Evolutionary conservation across 1,139 yeast genomes (phyloP), one percentile per base, ranked within the genome.

Genomic region (Taphrina betulina): DNA sequence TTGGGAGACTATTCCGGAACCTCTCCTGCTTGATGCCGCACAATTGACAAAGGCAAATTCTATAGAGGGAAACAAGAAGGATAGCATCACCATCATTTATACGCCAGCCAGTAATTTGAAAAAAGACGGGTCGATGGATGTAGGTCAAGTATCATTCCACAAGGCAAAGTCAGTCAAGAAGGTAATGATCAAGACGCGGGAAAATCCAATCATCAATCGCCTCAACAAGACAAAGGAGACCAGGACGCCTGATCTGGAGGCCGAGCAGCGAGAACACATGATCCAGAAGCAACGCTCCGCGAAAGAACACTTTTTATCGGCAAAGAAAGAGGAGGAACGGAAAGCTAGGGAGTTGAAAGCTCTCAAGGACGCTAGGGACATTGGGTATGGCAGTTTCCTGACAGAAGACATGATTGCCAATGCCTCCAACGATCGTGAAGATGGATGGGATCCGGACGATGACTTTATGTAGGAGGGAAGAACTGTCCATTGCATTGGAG

Each of bases 41-140:
- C 95, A 86, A 65, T 71, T 87, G 59, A 83, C 94, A 35, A 86
- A 87, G 67, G 85, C 88, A 19, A 83, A 83, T 66, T 84, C 94
- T 14, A 85, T 85, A 51, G 82, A 83, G 65, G 95, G 87, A 12
- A 85, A 82, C 69, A 87, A 87, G 66, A 69, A 78, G 63, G 81
- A 82, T 65, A 83, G 83, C 64, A 74, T 85, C 58, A 80, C 85
- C 0, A 78, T 87, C 14, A 78, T 87, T 53, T 82, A 82, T 64
- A 86, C 95, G 0, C 89, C 94, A 0, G 87, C 88, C 76, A 16
- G 57, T 16, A 87, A 87, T 66, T 72, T 87, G 57, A 77, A 78
- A 51, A 83, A 85, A 61, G 82, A 81, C 57, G 85, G 84, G 3
- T 78, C 79, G 37, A 86, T 85, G 95, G 89, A 80, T 51, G 79